Base-by-base conservation (phyloP, 2,329 filamentous ascomycete species). In the Sporothrix variecibatus region DNA sequence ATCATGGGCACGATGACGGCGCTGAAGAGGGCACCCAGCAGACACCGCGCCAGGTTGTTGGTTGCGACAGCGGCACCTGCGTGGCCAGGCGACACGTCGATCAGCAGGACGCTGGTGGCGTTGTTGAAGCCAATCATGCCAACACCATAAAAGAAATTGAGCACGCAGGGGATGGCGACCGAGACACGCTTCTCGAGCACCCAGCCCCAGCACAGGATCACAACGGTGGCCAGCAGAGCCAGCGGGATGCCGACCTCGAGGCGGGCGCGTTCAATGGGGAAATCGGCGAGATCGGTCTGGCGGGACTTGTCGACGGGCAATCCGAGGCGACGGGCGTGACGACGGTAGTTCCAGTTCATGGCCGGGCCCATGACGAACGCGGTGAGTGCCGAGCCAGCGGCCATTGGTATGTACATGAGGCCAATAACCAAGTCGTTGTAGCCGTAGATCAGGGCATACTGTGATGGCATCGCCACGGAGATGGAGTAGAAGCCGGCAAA, bases 291-390 rank as follows among this genome's bases (percentile, higher is more conserved):
- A 74, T 88, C 85, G 34, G 84, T 82, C 76, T 87, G 86, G 12
- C 87, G 86, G 68, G 84, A 87, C 76, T 85, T 85, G 73, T 86
- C 86, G 72, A 91, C 85, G 0, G 84, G 79, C 15, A 92, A 81
- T 7, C 87, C 87, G 0, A 89, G 80, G 7, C 81, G 83, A 12
- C 81, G 79, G 12, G 91, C 90, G 74, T 91, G 86, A 0, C 91
- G 87, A 1, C 86, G 85, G 79, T 90, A 94, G 80, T 93, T 93
- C 82, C 87, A 87, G 80, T 94, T 92, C 46, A 93, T 86, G 1
- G 89, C 76, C 1, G 85, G 84, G 0, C 92, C 90, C 3, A 83
- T 82, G 3, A 84, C 78, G 11, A 83, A 76, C 0, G 85, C 85
- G 0, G 86, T 83, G 1, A 84, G 78, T 15, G 86, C 81, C 20